Evolutionary conservation across 257 asterid genomes (phyloP), one percentile per base, ranked within the genome.

Genomic region (Penstemon barbatus): DNA sequence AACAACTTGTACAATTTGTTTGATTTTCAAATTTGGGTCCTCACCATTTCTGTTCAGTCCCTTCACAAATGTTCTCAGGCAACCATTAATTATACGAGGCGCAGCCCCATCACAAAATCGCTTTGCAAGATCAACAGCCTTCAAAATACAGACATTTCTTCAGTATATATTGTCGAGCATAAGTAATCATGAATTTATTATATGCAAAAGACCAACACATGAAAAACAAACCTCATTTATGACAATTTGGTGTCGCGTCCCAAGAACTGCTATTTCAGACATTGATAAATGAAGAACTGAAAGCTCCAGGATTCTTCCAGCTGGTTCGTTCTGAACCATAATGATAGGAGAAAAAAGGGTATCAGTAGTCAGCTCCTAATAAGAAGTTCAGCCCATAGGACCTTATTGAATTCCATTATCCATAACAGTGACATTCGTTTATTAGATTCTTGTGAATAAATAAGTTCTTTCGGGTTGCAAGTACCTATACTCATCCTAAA

Each of bases 81-180:
- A 91, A 36, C 96, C 98, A 71, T 91, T 91, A 70, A 91, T 73
- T 61, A 87, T 45, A 8, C 98, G 98, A 65, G 96, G 98, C 7
- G 96, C 96, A 15, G 92, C 79, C 76, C 97, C 98, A 62, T 89
- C 98, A 72, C 98, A 91, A 83, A 87, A 91, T 57, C 98, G 83
- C 79, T 91, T 91, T 3, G 96, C 96, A 73, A 91, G 95, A 75
- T 89, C 98, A 73, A 91, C 92, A 42, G 96, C 98, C 97, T 91
- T 62, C 71, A 70, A 71, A 18, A 64, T 55, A 71, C 7, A 25
- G 19, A 25, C 33, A 25, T 25, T 25, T 25, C 33, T 25, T 25
- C 33, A 25, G 33, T 25, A 25, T 25, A 1, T 25, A 1, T 25
- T 1, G 33, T 25, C 33, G 33, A 25, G 33, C 2, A 25, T 25